phyloP scores from a whole-genome alignment of 2,329 filamentous ascomycete genomes.

The Fusarium paranaense region DNA sequence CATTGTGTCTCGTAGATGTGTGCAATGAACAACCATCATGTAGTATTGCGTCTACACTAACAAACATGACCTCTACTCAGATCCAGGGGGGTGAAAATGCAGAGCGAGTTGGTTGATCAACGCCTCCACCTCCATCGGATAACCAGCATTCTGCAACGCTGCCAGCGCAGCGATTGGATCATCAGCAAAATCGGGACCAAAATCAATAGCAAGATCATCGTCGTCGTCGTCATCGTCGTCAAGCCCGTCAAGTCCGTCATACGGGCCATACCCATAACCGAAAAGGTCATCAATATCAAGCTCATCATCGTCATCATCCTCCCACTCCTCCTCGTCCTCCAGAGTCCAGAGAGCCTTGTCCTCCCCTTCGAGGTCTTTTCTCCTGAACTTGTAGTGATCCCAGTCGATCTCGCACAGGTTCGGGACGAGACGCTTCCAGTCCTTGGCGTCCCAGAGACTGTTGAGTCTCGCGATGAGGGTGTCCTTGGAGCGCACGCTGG shows the following conservation, averaged over 20 bases:
- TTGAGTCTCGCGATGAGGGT: slow-evolving; percentile 11
- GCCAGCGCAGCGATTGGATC: not conserved
- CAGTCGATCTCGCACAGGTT: slow-evolving; percentile 27
- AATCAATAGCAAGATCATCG: not conserved
- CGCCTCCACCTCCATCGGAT: not conserved
- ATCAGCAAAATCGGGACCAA: not conserved
- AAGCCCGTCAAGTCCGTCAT: slow-evolving; percentile 4
- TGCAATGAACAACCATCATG: not conserved
- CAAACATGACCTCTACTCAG: not conserved
- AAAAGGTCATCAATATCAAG: not conserved
- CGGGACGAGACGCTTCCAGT: slow-evolving; percentile 1
- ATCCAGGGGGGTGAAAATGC: not conserved
- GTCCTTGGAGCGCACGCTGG: not conserved
- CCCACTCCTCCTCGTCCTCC: slow-evolving; percentile 27
- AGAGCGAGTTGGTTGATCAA: not conserved
- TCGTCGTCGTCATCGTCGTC: not conserved
- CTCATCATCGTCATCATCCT: slow-evolving; percentile 1
- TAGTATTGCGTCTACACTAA: not conserved
- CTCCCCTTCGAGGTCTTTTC: slow-evolving; percentile 19
- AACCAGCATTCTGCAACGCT: not conserved
- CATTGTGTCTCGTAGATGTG: not conserved
- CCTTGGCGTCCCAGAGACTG: slow-evolving; percentile 11
- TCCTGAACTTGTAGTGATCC: slow-evolving; percentile 30
- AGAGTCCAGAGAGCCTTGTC: slow-evolving; percentile 22
- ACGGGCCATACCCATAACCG: not conserved